Base-by-base conservation (phyloP, 768 basidiomycete genomes). In the Lactarius sanguifluus region DNA sequence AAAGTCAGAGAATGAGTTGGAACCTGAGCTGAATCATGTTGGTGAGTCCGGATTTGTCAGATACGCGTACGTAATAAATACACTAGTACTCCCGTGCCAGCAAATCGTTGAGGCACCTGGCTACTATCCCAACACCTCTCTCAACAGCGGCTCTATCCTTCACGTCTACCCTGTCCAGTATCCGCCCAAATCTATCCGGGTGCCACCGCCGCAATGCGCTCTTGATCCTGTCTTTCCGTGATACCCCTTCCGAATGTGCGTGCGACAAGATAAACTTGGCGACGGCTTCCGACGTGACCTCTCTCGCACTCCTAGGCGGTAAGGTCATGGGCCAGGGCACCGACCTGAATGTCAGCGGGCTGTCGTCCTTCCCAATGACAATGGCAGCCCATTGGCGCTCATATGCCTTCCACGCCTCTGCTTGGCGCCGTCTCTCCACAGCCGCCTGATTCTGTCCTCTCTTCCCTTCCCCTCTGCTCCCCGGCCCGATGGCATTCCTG, bases 121-220 rank as follows among this genome's bases (percentile, higher is more conserved):
- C 86, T 16, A 93, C 81, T 45, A 84, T 77, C 9, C 89, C 89
- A 16, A 86, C 87, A 0, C 83, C 86, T 66, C 84, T 83, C 70
- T 89, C 85, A 5, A 91, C 85, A 38, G 70, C 70, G 23, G 68
- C 77, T 71, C 72, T 83, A 43, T 92, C 89, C 57, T 77, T 76
- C 43, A 81, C 82, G 4, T 71, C 73, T 2, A 91, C 84, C 71
- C 84, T 80, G 16, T 71, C 74, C 61, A 89, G 74, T 52, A 89
- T 67, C 45, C 88, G 78, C 64, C 82, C 77, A 77, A 92, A 92
- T 55, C 89, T 79, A 75, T 93, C 91, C 3, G 91, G 92, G 73
- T 94, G 91, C 90, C 90, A 92, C 52, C 89, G 81, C 25, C 89
- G 82, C 75, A 89, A 81, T 0, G 88, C 90, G 32, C 75, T 79